Evolutionary conservation across 2,329 filamentous ascomycete genomes (phyloP).

Genomic region (Dothistroma pini): DNA sequence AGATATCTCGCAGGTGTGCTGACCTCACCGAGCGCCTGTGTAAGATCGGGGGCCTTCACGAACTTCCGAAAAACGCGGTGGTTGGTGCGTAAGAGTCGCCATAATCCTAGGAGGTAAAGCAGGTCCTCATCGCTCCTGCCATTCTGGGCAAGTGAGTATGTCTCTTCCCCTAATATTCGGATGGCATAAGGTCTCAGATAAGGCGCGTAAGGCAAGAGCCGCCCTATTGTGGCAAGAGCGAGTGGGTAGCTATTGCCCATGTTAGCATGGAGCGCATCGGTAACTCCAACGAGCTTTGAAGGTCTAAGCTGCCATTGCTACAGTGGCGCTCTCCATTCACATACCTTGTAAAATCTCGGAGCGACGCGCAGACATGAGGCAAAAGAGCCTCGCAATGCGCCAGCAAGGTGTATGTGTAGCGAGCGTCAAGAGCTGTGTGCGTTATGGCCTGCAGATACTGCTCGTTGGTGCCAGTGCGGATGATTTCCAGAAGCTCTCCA

Average conservation of each 20-base stretch:
- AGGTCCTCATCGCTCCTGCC: conserved; percentile 18
- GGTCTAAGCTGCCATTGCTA: conserved; percentile 65
- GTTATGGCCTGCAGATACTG: conserved; percentile 70
- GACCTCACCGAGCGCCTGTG: conserved; percentile 61
- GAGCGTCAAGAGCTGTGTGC: conserved; percentile 63
- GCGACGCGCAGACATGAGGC: conserved; percentile 71
- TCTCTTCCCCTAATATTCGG: conserved; percentile 22
- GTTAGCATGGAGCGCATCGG: conserved; percentile 39
- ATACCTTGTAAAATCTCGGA: conserved; percentile 19
- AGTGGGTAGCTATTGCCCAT: conserved; percentile 72
- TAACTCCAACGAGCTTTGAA: too few species aligned
- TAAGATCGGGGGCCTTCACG: conserved; percentile 64
- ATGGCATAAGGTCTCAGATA: conserved; percentile 56
- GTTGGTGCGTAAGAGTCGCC: conserved; percentile 77
- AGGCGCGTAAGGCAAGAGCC: conserved; percentile 78
- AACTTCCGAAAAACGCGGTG: conserved; percentile 61
- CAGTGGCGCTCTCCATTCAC: conserved; percentile 35
- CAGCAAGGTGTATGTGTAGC: conserved; percentile 70
- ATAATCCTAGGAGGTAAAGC: conserved; percentile 60
- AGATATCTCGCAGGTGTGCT: conserved; percentile 68
- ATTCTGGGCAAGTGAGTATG: conserved; percentile 10
- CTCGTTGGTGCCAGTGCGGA: conserved; percentile 54
- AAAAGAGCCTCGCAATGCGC: conserved; percentile 70
- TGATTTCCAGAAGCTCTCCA: conserved; percentile 65
- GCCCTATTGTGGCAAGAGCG: conserved; percentile 73